Evolutionary conservation across 768 basidiomycete species (phyloP).

Genomic region (Terana coerulea): DNA sequence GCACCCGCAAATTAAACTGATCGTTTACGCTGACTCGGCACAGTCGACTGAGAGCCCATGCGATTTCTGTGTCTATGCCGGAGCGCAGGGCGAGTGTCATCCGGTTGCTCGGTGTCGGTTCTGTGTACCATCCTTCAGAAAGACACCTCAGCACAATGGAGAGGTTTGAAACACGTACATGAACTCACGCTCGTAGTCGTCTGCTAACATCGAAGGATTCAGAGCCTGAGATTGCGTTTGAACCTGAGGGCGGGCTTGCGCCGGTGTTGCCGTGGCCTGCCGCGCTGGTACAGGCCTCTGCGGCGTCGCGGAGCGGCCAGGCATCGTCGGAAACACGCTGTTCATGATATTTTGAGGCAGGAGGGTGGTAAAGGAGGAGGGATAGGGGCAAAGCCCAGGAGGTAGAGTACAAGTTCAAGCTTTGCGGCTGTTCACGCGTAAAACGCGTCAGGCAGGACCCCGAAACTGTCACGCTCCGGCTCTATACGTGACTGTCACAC

Average conservation of each 20-base stretch:
- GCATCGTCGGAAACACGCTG: conserved; percentile 3
- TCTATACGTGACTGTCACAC: too few relatives aligned
- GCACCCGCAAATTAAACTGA: conserved; percentile 62
- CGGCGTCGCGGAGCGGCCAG: conserved; percentile 11
- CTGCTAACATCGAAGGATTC: conserved; percentile 39
- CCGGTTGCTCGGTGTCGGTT: conserved; percentile 72
- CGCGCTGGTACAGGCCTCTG: conserved; percentile 3
- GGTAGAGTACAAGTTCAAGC: neutral
- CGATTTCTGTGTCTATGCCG: conserved; percentile 75
- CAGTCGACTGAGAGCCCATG: conserved; percentile 87
- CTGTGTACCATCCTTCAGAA: conserved; percentile 78
- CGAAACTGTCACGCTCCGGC: too few relatives aligned
- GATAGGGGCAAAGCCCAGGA: neutral
- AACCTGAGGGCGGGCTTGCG: conserved; percentile 13
- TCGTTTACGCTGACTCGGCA: conserved; percentile 79
- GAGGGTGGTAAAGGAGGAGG: neutral
- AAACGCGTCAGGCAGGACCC: conserved; percentile 10
- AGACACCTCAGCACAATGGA: too few relatives aligned
- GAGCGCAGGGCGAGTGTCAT: conserved; percentile 90
- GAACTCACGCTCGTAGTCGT: conserved; percentile 71
- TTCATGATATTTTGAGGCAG: conserved; percentile 6
- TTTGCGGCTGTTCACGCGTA: neutral
- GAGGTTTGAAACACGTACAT: neutral
- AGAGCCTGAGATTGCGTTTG: conserved; percentile 38
- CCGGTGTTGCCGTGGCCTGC: conserved; percentile 14